These are phyloP conservation scores for Chrysanthemum seticuspe DNA, from an alignment of 129 eudicot genomes.

Conservation along the genomic window DNA sequence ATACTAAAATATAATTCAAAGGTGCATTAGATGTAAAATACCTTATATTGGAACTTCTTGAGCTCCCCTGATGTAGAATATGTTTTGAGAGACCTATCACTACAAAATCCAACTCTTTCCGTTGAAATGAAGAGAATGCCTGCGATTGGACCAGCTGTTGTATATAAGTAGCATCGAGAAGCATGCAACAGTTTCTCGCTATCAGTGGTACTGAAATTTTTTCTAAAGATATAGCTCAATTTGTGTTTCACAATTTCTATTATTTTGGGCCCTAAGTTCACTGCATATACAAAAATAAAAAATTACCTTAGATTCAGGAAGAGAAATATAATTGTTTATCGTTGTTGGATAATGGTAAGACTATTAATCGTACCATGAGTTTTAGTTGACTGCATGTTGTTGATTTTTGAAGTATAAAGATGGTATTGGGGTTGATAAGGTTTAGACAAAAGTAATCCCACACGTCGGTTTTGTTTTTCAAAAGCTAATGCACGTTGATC, in stretches of 20 bases:
- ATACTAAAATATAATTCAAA: neutral
- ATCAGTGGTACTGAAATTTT: conserved; percentile 17
- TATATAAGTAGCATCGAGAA: conserved; percentile 32
- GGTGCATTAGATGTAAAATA: neutral
- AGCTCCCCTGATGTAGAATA: conserved; percentile 30
- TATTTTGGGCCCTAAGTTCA: conserved; percentile 24
- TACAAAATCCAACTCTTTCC: conserved; percentile 32
- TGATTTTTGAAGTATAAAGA: conserved; percentile 13
- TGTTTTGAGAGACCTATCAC: conserved; percentile 27
- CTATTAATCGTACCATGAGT: neutral
- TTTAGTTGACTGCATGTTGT: neutral
- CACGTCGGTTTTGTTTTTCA: too few relatives aligned
- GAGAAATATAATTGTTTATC: neutral
- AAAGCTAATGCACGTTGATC: too few relatives aligned
- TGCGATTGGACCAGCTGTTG: conserved; percentile 33
- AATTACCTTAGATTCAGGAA: neutral
- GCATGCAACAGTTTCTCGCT: conserved; percentile 35
- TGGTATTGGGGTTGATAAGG: conserved; percentile 17
- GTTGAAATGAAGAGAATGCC: conserved; percentile 38
- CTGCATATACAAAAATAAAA: conserved; percentile 9
- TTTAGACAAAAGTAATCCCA: conserved; percentile 19
- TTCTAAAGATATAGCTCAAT: conserved; percentile 26
- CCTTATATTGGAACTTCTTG: conserved; percentile 35
- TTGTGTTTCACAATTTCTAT: conserved; percentile 34
- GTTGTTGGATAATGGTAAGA: neutral